A percentile compares a stretch with the other conserved stretches of the same genome.
phyloP scores from a whole-genome alignment of 2,329 filamentous ascomycete genomes.

The Fusarium bactridioides region DNA sequence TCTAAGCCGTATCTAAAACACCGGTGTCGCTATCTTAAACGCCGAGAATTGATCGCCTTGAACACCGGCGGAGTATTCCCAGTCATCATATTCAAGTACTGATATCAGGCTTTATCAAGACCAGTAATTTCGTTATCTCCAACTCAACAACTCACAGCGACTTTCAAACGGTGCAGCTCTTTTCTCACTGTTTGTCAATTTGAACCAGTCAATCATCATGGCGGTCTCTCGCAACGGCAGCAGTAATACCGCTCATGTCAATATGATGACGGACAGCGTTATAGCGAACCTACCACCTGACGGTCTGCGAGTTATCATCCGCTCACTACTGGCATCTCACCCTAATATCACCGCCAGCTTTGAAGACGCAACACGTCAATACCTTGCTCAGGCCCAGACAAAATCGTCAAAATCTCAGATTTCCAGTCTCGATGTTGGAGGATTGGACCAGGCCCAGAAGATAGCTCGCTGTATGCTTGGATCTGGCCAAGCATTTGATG shows the following conservation, averaged over 20 bases:
- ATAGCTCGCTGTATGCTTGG: not conserved
- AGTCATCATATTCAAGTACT: not conserved
- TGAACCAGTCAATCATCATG: rapidly evolving
- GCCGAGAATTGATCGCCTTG: rapidly evolving
- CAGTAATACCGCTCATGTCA: not conserved
- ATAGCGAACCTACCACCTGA: not conserved
- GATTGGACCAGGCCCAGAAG: not conserved
- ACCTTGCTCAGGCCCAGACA: not conserved
- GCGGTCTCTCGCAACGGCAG: not conserved
- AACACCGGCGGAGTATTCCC: not conserved
- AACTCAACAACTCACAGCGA: rapidly evolving
- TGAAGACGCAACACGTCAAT: not conserved
- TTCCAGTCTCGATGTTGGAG: rapidly evolving
- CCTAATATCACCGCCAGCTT: not conserved
- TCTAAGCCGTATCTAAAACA: not conserved
- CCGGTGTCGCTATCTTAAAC: not conserved
- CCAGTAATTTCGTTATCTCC: not conserved
- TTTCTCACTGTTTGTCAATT: rapidly evolving
- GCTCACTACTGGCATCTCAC: not conserved
- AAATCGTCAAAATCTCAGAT: not conserved
- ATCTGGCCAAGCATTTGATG: not conserved
- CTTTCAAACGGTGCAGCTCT: rapidly evolving
- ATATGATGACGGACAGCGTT: not conserved
- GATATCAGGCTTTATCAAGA: not conserved
- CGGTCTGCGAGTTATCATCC: not conserved